Evolutionary conservation across 1,139 yeast genomes (phyloP).

Genomic region (Blastobotrys apis): DNA sequence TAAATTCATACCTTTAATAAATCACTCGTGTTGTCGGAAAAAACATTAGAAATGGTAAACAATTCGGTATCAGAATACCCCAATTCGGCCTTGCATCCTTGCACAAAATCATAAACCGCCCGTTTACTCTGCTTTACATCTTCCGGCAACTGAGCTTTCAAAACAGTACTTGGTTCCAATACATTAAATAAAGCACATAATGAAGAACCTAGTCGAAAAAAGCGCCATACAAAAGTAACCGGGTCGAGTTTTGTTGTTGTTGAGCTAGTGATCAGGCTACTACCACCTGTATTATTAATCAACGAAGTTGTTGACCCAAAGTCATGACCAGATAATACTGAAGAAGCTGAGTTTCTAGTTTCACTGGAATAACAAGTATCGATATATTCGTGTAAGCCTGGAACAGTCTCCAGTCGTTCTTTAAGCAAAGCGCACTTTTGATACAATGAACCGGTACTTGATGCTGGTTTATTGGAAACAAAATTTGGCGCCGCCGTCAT

Average conservation of each 20-base stretch:
- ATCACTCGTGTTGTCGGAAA: conserved; percentile 76
- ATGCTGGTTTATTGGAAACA: conserved; percentile 12
- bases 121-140: conserved; percentile 83
- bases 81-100: conserved; percentile 78
- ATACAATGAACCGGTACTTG: conserved; percentile 48
- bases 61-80: conserved; percentile 74
- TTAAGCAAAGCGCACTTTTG: conserved; percentile 63
- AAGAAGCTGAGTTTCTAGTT: conserved; percentile 32
- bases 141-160: conserved; percentile 40
- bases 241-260: conserved; percentile 57
- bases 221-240: conserved; percentile 82
- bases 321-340: conserved; percentile 6
- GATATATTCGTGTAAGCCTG: conserved; percentile 70
- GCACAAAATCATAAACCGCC: conserved; percentile 83
- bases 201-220: conserved; percentile 91
- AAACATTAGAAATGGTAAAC: conserved; percentile 87
- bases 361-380: conserved; percentile 53
- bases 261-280: conserved; percentile 23
- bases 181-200: conserved; percentile 77
- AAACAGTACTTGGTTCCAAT: conserved; percentile 37
- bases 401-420: conserved; percentile 55
- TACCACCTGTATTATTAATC: conserved; percentile 10
- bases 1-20: conserved; percentile 49
- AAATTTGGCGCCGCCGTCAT: conserved; percentile 13
- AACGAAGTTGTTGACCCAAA: conserved; percentile 14